Evolutionary conservation across 163 green algal species (phyloP), one percentile per base, ranked within the genome.

Genomic region (Scenedesmus sp.): DNA sequence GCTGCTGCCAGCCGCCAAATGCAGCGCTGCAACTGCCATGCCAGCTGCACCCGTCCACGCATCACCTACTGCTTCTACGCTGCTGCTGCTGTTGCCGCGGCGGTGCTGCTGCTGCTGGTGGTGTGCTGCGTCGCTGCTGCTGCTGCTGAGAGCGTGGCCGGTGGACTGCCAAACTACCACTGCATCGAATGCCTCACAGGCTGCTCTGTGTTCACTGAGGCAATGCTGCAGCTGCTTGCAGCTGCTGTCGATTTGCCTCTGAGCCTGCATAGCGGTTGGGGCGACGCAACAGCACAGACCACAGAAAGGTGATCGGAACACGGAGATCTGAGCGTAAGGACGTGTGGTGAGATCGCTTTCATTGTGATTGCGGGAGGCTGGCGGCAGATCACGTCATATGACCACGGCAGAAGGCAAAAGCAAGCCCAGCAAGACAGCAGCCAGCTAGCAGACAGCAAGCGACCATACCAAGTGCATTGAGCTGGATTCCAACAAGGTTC

Each of bases 221-320:
- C 82, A 82, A 9, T 55, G n/a, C 23, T 83, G 85, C 12, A 96
- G 83, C 57, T 83, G 90, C 34, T 87, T 89, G 67, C 92, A 84
- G 83, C 82, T 86, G 86, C 82, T 62, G 60, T 96, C 93, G 34
- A 96, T 85, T 23, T 64, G 67, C 1, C 88, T 79, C 66, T 96
- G 94, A 2, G 84, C 94, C 67, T 89, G 79, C 23, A 13, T 67
- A 56, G 16, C 73, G 8, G 34, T 46, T 46, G 34, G 0, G 34
- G 34, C 34, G 10, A 82, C 23, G 20, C 18, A 82, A 46, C 73
- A 82, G 73, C 73, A 46, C 34, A 46, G 34, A 46, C 34, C 34
- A 46, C 34, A 46, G 34, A 46, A 46, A 46, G 34, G 34, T 46
- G 34, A 46, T 46, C 34, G 34, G 34, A 46, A 46, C 34, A 46